Evolutionary conservation across 768 basidiomycete genomes (phyloP).

Genomic region (Daedalea quercina): DNA sequence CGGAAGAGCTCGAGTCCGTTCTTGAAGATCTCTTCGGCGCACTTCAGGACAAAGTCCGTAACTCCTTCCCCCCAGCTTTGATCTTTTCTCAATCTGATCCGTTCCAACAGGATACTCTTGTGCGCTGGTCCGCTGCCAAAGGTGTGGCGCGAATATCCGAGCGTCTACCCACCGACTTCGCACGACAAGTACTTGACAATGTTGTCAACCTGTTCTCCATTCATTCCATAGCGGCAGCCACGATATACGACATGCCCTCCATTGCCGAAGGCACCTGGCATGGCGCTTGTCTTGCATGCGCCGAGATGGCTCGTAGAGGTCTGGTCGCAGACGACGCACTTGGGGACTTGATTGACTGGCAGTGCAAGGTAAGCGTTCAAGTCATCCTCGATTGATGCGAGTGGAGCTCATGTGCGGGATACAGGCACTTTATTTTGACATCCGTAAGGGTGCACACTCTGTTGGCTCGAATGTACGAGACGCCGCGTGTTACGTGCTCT

Average conservation of each 20-base stretch:
- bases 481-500: constrained; percentile 88
- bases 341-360: constrained; percentile 65
- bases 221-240: constrained; percentile 59
- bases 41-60: constrained; percentile 72
- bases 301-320: constrained; percentile 85
- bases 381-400: neutral
- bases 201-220: constrained; percentile 71
- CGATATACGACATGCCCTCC: constrained; percentile 64
- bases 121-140: constrained; percentile 94
- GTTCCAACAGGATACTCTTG: constrained; percentile 73
- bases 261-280: constrained; percentile 91
- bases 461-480: constrained; percentile 94
- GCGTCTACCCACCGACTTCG: constrained; percentile 69
- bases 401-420: neutral
- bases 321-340: constrained; percentile 56
- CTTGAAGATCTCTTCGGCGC: constrained; percentile 66
- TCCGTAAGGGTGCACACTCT: constrained; percentile 87
- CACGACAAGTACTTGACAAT: constrained; percentile 76
- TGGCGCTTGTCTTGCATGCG: constrained; percentile 86
- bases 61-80: neutral
- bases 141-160: constrained; percentile 81
- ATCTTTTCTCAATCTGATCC: neutral
- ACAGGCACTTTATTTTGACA: constrained; percentile 88
- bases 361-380: constrained; percentile 54
- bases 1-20: constrained; percentile 70